These are phyloP conservation scores for Coemansia sp. DNA, from an alignment of 192 early-diverging fungal species.

Conservation along the genomic window DNA sequence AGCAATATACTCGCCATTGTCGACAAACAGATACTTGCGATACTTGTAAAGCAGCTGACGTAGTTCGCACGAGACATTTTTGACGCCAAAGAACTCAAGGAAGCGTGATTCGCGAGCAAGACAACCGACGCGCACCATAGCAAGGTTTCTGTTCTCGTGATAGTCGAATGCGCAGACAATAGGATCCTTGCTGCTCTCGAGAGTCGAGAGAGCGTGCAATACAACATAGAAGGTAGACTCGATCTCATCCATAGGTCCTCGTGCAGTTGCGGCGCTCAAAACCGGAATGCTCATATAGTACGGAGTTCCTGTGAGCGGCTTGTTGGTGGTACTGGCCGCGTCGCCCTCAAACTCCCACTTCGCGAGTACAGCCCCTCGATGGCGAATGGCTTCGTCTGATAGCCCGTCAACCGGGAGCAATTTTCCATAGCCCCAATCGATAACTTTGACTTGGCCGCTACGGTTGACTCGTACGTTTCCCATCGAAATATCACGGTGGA, in stretches of 20 bases:
- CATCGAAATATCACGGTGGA: constrained; percentile 29
- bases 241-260: constrained; percentile 16
- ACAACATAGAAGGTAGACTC: constrained; percentile 25
- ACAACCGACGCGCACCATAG: background rate
- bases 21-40: background rate
- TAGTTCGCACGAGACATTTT: background rate
- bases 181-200: background rate
- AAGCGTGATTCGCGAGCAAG: background rate
- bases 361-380: background rate
- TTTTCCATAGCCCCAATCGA: constrained; percentile 29
- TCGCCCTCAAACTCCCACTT: background rate
- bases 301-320: constrained; percentile 3
- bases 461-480: constrained; percentile 15
- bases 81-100: background rate
- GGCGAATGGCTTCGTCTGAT: background rate
- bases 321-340: background rate
- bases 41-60: background rate
- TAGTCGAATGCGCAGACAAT: background rate
- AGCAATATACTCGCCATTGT: background rate
- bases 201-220: background rate
- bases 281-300: constrained; percentile 14
- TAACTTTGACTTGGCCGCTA: background rate
- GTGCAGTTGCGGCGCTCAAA: background rate
- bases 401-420: background rate
- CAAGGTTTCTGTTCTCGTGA: background rate